Evolutionary conservation across 2,329 filamentous ascomycete genomes (phyloP).

Genomic region (Pseudogymnoascus sp.): DNA sequence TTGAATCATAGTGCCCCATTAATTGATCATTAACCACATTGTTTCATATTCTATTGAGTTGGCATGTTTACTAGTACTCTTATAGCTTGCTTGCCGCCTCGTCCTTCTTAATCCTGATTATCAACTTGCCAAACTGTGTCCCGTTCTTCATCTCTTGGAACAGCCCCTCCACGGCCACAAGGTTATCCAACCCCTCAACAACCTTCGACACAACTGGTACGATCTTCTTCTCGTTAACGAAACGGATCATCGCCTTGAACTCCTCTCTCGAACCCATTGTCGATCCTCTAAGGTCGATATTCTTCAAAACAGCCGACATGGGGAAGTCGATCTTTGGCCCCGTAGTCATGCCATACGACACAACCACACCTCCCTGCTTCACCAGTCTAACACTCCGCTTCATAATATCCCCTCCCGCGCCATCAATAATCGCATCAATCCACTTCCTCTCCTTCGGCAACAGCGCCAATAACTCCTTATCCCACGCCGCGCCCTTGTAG

Average conservation of each 20-base stretch:
- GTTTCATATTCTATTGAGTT: background rate
- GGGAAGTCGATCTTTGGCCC: constrained; percentile 76
- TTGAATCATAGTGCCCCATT: background rate
- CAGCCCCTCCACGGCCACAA: constrained; percentile 70
- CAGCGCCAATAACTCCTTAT: constrained; percentile 58
- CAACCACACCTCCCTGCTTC: constrained; percentile 69
- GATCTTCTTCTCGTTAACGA: constrained; percentile 66
- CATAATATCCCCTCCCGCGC: constrained; percentile 78
- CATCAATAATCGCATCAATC: constrained; percentile 80
- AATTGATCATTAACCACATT: background rate
- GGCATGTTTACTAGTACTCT: background rate
- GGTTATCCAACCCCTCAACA: constrained; percentile 63
- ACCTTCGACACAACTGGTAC: constrained; percentile 69
- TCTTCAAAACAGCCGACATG: constrained; percentile 77
- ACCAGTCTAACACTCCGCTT: constrained; percentile 8
- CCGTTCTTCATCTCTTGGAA: constrained; percentile 85
- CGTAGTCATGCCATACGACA: constrained; percentile 85
- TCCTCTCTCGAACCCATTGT: constrained; percentile 90
- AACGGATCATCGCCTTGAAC: constrained; percentile 83
- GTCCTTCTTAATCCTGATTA: constrained; percentile 55
- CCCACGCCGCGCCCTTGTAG: constrained; percentile 75
- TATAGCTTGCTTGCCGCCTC: constrained; percentile 10
- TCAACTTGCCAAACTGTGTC: constrained; percentile 85
- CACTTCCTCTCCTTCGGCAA: constrained; percentile 59
- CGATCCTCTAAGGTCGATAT: constrained; percentile 75